Conservation (phyloP, 2,329 filamentous ascomycete genomes). For the Rhinocladiella similis region DNA sequence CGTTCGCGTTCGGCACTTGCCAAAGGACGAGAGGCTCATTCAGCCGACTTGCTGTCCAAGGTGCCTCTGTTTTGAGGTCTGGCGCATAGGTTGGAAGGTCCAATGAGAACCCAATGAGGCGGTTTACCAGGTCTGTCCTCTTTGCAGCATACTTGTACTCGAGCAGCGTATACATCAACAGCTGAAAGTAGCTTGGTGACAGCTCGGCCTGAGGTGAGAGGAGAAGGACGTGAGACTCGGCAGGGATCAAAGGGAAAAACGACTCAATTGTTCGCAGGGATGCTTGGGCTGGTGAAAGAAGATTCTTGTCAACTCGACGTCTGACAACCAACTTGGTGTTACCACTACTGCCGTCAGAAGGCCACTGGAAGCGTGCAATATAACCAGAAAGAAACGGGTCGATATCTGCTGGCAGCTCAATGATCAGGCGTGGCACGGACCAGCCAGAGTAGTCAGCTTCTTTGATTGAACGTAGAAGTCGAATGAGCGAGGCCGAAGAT, state of each 20-base stretch:
- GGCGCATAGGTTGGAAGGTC: conserved; percentile 62
- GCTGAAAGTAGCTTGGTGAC: conserved; percentile 80
- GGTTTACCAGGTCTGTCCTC: conserved; percentile 44
- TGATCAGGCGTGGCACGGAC: conserved; percentile 70
- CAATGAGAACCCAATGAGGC: conserved; percentile 76
- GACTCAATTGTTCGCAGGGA: conserved; percentile 78
- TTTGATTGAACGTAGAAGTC: conserved; percentile 74
- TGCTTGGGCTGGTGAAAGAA: conserved; percentile 66
- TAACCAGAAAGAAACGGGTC: conserved; percentile 66
- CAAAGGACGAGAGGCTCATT: conserved; percentile 68
- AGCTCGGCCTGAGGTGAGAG: conserved; percentile 80
- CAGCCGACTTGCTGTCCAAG: conserved; percentile 43
- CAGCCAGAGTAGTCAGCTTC: conserved; percentile 74
- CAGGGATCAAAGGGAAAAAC: conserved; percentile 73
- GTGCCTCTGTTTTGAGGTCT: conserved; percentile 61
- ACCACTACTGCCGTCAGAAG: conserved; percentile 53
- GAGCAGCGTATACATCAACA: conserved; percentile 74
- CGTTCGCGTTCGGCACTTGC: conserved; percentile 81
- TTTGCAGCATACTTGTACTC: conserved; percentile 70
- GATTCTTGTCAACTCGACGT: conserved; percentile 66
- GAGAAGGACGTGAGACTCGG: conserved; percentile 74
- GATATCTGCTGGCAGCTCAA: conserved; percentile 74
- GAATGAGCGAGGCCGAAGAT: conserved; percentile 34
- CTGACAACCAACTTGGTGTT: conserved; percentile 63
- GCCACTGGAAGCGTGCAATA: conserved; percentile 68